Base-by-base conservation (phyloP, 2,329 filamentous ascomycete species). In the Cordyceps sp. region DNA sequence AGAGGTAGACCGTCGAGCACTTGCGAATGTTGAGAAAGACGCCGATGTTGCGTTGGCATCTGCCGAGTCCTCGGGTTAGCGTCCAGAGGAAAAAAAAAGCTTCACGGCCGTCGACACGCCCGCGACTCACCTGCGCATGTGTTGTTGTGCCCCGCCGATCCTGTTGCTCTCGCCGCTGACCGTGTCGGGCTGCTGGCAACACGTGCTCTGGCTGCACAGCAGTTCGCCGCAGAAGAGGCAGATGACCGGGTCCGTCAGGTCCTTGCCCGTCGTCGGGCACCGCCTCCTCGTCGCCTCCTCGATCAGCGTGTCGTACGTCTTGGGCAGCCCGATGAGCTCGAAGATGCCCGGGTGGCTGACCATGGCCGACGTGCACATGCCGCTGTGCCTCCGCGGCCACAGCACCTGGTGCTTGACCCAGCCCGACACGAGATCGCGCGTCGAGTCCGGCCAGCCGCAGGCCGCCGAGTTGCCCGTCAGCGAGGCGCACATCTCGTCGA, bases 161-260 rank as follows among this genome's bases (percentile, higher is more conserved):
- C 66, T 57, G 32, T 51, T 61, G 32, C 52, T 45, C 33, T 58
- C 60, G 35, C 52, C 47, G 13, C 49, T 50, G 26, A 44, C 53
- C 42, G 60, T 56, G 35, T 69, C 70, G 37, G 73, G 64, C 44
- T 74, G 75, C 47, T 82, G 73, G 52, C 90, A 98, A 58, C 90
- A 98, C 29, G 86, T 78, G 29, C 80, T 84, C 59, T 98, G 90
- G 9, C 80, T 84, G 56, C 90, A 98, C 55, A 94, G 88, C 26
- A 98, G 83, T n/a, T 86, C 85, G 22, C 90, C 88, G 49, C 90
- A 98, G 58, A 94, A 84, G 25, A 98, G 67, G 48, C 90, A 98
- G 24, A 98, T 72, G 40, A 80, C 82, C 0, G 90, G 85, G 52
- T 98, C 92, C 3, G 77, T 78, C 31, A 98, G 61, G 43, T 94